A percentile compares a stretch with the other conserved stretches of the same genome.
These are phyloP conservation scores for Cytospora leucostoma DNA, from an alignment of 2,329 filamentous ascomycete species.

Conservation along the genomic window DNA sequence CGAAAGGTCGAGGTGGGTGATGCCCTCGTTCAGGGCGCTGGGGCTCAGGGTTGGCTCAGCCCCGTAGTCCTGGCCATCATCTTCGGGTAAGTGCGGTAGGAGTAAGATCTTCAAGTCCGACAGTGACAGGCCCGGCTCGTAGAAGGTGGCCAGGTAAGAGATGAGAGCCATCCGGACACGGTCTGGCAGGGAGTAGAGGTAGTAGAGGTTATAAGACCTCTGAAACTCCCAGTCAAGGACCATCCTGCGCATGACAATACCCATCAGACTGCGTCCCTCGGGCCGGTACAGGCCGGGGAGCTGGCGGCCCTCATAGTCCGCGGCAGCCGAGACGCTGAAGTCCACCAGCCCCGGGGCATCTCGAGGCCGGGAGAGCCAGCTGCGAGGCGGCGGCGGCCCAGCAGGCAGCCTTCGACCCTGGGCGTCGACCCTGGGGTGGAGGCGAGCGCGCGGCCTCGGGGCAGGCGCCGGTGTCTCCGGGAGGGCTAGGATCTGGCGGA, in stretches of 20 bases:
- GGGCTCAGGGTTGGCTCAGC: conserved; percentile 30
- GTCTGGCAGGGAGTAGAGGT: conserved; percentile 57
- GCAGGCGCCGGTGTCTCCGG: conserved; percentile 57
- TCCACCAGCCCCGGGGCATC: conserved; percentile 31
- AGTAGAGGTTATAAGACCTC: conserved; percentile 56
- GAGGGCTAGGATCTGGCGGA: conserved; percentile 58
- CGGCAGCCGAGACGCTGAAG: neutral
- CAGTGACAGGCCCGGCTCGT: conserved; percentile 49
- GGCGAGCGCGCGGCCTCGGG: conserved; percentile 48
- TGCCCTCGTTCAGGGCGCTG: conserved; percentile 44
- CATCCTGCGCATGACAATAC: conserved; percentile 52
- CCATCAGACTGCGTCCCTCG: conserved; percentile 51
- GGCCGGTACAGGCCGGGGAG: conserved; percentile 51
- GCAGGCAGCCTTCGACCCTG: conserved; percentile 55
- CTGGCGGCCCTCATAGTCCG: conserved; percentile 14
- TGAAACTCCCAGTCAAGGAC: conserved; percentile 58
- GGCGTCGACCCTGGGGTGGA: conserved; percentile 46
- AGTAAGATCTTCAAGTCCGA: conserved; percentile 54
- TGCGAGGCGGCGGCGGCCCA: conserved; percentile 60
- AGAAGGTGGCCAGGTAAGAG: conserved; percentile 49
- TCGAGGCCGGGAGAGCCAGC: conserved; percentile 50
- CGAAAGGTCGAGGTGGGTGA: conserved; percentile 57
- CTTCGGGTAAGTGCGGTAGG: conserved; percentile 36
- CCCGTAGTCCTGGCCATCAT: conserved; percentile 31
- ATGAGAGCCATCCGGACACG: conserved; percentile 55